Base-by-base conservation (phyloP, 139 green algal genomes). In the Coelastrella sp. region DNA sequence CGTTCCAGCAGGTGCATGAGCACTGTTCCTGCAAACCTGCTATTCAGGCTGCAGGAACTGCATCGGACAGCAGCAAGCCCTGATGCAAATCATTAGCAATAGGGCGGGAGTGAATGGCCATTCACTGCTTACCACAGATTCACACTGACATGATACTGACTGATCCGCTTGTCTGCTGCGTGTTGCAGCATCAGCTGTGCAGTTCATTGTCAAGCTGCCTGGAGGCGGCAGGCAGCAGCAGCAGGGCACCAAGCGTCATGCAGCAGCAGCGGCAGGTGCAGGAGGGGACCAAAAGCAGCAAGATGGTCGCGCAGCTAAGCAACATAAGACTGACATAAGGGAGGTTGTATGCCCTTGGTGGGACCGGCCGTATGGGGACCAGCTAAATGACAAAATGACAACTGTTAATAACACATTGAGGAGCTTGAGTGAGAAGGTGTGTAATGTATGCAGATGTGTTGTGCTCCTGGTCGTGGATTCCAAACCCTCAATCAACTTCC, bases 291-390 rank as follows among this genome's bases (percentile, higher is more conserved):
- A 22, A 23, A 22, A 66, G 54, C 65, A 66, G 4, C 73, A 59
- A 17, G 58, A 56, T 7, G 68, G 47, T 20, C 47, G 56, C 11
- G 11, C 73, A 58, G 64, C 87, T 7, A 91, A 91, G 64, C 16
- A 68, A 32, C 14, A 17, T 6, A 71, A 58, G 23, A 58, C 32
- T 14, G 76, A 92, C 83, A 86, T 94, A 20, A 73, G 89, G 17
- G 90, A 92, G 59, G 91, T 75, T 54, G 88, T 94, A 74, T 95
- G 91, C 77, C 90, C 93, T 20, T 90, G 81, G 87, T 93, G 85
- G 85, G 13, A 87, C 32, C 20, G 82, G 74, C 93, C 93, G 17
- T 95, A 95, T 68, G 20, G 22, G 4, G 74, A 94, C 83, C 93
- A 95, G 90, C 93, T 95, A 14, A 58, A 23, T 57, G 87, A 89